These are phyloP conservation scores for Rhododendron simsii DNA, from an alignment of 148 eudicot species.

Conservation along the genomic window DNA sequence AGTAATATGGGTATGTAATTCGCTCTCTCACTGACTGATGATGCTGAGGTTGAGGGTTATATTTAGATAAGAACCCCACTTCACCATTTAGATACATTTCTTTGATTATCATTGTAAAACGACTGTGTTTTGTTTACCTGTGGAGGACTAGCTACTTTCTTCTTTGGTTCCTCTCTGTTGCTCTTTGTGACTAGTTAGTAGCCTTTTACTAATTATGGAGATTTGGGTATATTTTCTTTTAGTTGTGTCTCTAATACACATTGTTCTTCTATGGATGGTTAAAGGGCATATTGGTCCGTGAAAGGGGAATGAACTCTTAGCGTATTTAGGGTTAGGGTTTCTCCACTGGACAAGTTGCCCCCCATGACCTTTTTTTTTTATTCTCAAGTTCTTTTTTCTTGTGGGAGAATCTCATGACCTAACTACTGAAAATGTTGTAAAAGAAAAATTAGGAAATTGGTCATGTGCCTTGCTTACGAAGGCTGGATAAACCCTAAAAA, in stretches of 20 bases:
- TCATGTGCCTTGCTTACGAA: not conserved
- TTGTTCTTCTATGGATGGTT: conserved; percentile 7
- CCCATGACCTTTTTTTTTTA: not conserved
- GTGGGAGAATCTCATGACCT: not conserved
- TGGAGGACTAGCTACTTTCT: conserved; percentile 4
- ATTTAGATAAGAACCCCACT: conserved; percentile 16
- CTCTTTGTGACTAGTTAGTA: conserved; percentile 5
- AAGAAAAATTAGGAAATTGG: not conserved
- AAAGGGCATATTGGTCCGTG: not conserved
- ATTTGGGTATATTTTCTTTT: not conserved
- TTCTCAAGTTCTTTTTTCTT: not conserved
- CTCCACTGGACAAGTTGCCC: not conserved
- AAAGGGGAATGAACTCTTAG: not conserved
- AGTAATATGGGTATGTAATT: conserved; percentile 5
- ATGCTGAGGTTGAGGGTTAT: conserved; percentile 14
- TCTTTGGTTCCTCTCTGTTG: not conserved
- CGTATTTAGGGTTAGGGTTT: conserved; percentile 9
- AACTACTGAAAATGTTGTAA: not conserved
- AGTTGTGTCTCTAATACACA: not conserved
- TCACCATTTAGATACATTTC: not conserved
- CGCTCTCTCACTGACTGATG: conserved; percentile 8
- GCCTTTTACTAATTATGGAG: conserved; percentile 1
- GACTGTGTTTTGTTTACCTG: not conserved
- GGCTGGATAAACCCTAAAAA: not conserved
- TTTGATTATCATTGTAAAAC: not conserved